Base-by-base conservation (phyloP, 306 rosid genomes). In the Aeschynomene evenia region DNA sequence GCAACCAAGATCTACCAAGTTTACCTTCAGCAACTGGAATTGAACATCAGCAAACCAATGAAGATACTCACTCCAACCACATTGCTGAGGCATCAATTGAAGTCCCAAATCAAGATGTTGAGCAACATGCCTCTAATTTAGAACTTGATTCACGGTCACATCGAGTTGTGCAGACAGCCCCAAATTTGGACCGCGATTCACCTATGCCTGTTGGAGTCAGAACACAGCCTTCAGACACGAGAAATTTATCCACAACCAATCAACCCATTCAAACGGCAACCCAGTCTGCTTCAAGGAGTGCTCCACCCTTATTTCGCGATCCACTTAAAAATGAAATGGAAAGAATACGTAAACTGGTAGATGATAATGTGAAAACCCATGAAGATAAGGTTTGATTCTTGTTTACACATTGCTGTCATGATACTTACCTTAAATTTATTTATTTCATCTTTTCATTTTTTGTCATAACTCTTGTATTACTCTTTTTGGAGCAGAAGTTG, bases 311-410 rank as follows among this genome's bases (percentile, higher is more conserved):
- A 42, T 33, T 26, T 46, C 21, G 1, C 62, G 97, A 94, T 73
- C 95, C 95, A 6, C 87, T 94, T 50, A 77, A 79, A 57, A 67
- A 21, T 58, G 96, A 88, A 82, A 60, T 84, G 75, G 94, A 85
- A 63, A 87, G 79, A 72, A 42, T 90, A 56, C 69, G 22, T 7
- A 82, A 56, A 68, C 82, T 82, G 72, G 43, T 48, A 21, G 85
- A 81, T 9, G 59, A 82, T 53, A 60, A 46, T 28, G 26, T 43
- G 3, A 87, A 77, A 71, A 33, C 9, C 15, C 64, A 53, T 70
- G 87, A 80, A 72, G 85, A 83, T 46, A 39, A 1, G 91, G 98
- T 93, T 74, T 53, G 91, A 49, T 80, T 68, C 59, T 45, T 65
- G 56, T 59, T 77, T 45, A 5, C 51, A 12, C 53, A 34, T 65